phyloP scores from a whole-genome alignment of 441 rosid genomes.

The Corymbia calophylla region DNA sequence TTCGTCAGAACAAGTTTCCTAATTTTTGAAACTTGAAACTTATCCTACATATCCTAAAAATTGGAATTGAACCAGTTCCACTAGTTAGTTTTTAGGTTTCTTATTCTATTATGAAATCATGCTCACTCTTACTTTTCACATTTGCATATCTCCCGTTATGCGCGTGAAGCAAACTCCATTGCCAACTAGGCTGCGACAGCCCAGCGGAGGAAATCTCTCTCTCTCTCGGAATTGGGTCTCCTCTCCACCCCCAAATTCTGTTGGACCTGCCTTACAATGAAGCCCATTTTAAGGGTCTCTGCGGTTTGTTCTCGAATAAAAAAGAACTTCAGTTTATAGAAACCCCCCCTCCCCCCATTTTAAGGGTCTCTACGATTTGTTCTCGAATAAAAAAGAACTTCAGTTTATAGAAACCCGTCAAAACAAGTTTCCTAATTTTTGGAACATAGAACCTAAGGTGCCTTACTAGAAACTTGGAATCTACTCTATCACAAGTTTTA shows the following conservation, averaged over 20 bases:
- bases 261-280: background rate
- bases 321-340: no score
- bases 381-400: no score
- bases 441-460: background rate
- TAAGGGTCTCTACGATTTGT: no score
- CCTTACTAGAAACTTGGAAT: no score
- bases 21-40: no score
- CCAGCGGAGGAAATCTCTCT: background rate
- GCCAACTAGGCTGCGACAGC: background rate
- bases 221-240: background rate
- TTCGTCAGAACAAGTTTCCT: rapidly evolving
- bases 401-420: no score
- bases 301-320: background rate
- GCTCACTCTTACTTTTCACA: background rate
- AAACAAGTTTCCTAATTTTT: no score
- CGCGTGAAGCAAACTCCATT: background rate
- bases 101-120: background rate
- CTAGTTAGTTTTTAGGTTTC: background rate
- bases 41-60: rapidly evolving
- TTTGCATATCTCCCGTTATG: background rate
- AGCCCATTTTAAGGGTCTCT: background rate
- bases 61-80: rapidly evolving
- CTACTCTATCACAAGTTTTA: no score
- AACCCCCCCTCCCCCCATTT: background rate
- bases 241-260: background rate